Base-by-base conservation (phyloP, 1,284 basidiomycete species). In the Heterobasidion occidentale region DNA sequence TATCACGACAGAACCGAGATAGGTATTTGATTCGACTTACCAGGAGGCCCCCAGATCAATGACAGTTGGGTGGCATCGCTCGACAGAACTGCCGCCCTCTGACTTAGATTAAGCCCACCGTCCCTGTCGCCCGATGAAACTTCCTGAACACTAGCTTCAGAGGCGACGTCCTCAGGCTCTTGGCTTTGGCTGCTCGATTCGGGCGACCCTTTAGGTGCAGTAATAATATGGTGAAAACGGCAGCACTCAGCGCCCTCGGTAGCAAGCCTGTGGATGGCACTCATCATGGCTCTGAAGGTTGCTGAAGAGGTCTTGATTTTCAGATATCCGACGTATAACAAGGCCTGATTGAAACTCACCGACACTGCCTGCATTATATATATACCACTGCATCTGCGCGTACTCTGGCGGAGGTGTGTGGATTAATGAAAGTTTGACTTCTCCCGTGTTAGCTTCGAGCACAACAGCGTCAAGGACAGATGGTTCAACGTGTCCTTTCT, bases 1-100 rank as follows among this genome's bases (percentile, higher is more conserved):
- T 14, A 17, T 51, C 7, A 51, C 35, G 3, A 27, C 45, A 9
- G 12, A 6, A 35, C 11, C 33, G 27, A 49, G 12, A 49, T 8
- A 6, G 9, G 20, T 42, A 35, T 34, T 20, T 11, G 49, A 11
- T 12, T 46, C 8, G 3, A 59, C 70, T 51, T 60, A 80, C 83
- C 81, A 59, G 84, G 83, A 20, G 83, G 83, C 2, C 83, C 83
- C 84, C 83, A 85, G 11, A 86, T 83, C 38, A 86, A 63, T 34
- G 80, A 78, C 9, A 86, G 63, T 7, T 68, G 72, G 1, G 54
- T 59, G 1, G 68, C 66, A 20, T 68, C 61, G 57, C 73, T 76
- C 0, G 77, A 74, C 11, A 63, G 61, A 14, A 84, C 74, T 1
- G 83, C 83, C 3, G 55, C 53, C 14, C 70, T 63, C 64, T 86